phyloP scores from a whole-genome alignment of 2,329 filamentous ascomycete species.

The Didymella pinodella region DNA sequence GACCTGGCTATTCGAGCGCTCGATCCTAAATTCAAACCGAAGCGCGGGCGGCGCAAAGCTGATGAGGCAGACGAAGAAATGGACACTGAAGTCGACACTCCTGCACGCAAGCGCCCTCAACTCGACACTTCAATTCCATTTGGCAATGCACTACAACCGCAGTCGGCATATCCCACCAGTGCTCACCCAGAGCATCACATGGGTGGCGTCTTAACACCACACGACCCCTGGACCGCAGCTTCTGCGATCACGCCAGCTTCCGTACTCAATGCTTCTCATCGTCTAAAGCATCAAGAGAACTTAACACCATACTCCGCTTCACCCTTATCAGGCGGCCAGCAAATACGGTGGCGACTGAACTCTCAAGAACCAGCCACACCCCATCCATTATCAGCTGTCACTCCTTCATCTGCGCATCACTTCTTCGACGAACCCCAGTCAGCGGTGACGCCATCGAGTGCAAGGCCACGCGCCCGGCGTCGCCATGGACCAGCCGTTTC shows the following conservation, averaged over 20 bases:
- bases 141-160: slow-evolving; percentile 49
- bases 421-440: slow-evolving; percentile 72
- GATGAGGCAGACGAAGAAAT: slow-evolving; percentile 65
- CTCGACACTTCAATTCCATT: slow-evolving; percentile 61
- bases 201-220: slow-evolving; percentile 52
- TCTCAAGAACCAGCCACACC: slow-evolving; percentile 69
- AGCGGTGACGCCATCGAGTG: slow-evolving; percentile 70
- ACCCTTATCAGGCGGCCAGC: slow-evolving; percentile 52
- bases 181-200: slow-evolving; percentile 64
- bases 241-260: slow-evolving; percentile 51
- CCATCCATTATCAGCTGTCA: slow-evolving; percentile 81
- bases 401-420: slow-evolving; percentile 64
- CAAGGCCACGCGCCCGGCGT: slow-evolving; percentile 61
- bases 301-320: slow-evolving; percentile 54
- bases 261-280: slow-evolving; percentile 47
- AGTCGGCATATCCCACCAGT: slow-evolving; percentile 61
- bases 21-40: slow-evolving; percentile 75
- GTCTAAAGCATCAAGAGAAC: slow-evolving; percentile 44
- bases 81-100: slow-evolving; percentile 54
- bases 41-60: slow-evolving; percentile 68
- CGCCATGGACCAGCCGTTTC: slow-evolving; percentile 87
- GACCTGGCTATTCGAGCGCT: slow-evolving; percentile 87
- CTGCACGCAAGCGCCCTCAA: slow-evolving; percentile 66
- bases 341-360: slow-evolving; percentile 60
- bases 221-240: slow-evolving; percentile 58